Base-by-base conservation (phyloP, 352 stramenopile genomes). In the Phytopythium vexans region DNA sequence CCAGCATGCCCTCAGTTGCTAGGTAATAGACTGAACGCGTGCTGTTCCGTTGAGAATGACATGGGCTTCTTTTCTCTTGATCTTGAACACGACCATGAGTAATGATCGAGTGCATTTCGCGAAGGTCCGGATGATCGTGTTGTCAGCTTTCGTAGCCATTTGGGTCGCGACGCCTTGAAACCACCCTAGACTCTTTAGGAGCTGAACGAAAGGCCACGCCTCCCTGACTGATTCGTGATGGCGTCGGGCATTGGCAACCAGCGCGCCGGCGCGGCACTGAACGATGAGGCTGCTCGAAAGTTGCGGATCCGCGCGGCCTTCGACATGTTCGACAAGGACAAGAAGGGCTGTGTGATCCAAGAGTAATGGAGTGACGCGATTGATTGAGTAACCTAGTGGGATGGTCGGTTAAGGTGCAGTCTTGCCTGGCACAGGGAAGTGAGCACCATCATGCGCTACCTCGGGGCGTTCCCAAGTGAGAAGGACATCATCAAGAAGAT, bases 401-500 rank as follows among this genome's bases (percentile, higher is more conserved):
- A 41, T 31, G n/a, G 15, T 35, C 7, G 6, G 21, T 27, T 33
- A 0, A 16, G 27, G 7, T 37, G 36, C 36, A 6, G 8, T 45
- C 8, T 37, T 12, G 7, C 12, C 10, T 31, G 57, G 21, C 49
- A n/a, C 50, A 92, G 81, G 43, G 89, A 97, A 64, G 85, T 97
- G 58, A 82, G 79, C 49, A 96, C 86, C 39, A 94, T 96, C 68
- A 97, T 96, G 85, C 68, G 88, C 11, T 97, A 92, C 63, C 70
- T 97, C 0, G 88, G 87, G 1, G 86, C 85, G 38, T 97, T 94
- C 56, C 89, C 89, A 34, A 96, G 84, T 43, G 89, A 97, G 54
- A 86, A 89, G 41, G 88, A 94, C 53, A 89, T 97, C 51, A 89
- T 95, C 53, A 93, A 95, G 68, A 92, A 96, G 58, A 94, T 97